Percentiles rank a stretch among this genome's conserved stretches.
These are phyloP conservation scores for Piper longum DNA, from an alignment of 164 flowering plant species.

Conservation along the genomic window DNA sequence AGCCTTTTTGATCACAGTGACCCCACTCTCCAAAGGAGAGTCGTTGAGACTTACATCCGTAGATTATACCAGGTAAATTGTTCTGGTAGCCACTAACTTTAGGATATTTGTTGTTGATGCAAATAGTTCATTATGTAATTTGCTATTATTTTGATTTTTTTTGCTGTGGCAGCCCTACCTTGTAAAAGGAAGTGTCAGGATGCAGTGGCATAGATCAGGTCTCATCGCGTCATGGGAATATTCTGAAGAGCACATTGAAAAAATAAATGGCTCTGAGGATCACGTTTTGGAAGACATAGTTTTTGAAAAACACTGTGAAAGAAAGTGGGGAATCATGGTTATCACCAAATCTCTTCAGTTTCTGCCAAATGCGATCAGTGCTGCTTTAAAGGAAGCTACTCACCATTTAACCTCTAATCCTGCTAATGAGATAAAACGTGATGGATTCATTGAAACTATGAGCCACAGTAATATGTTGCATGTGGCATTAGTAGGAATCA, in stretches of 20 bases:
- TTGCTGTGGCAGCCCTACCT: constrained; percentile 67
- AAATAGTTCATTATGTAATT: background rate
- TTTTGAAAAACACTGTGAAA: constrained; percentile 49
- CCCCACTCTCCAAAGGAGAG: constrained; percentile 96
- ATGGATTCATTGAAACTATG: constrained; percentile 27
- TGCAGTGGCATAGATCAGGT: constrained; percentile 99
- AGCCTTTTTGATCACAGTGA: constrained; percentile 96
- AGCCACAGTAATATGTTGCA: constrained; percentile 84
- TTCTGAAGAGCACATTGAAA: constrained; percentile 66
- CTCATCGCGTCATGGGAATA: constrained; percentile 96
- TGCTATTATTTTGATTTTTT: too few species aligned
- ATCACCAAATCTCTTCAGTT: constrained; percentile 88
- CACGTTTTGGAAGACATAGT: constrained; percentile 16
- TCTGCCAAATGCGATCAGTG: constrained; percentile 48
- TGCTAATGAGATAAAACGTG: constrained; percentile 16
- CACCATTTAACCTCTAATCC: constrained; percentile 17
- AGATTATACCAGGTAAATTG: constrained; percentile 79
- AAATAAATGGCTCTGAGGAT: constrained; percentile 35
- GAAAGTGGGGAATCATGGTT: constrained; percentile 97
- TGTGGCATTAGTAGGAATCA: constrained; percentile 84
- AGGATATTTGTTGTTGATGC: background rate
- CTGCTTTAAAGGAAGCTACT: constrained; percentile 69
- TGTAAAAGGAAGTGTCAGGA: constrained; percentile 84
- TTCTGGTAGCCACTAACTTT: background rate
- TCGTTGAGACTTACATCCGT: constrained; percentile 92